A percentile compares a stretch with the other conserved stretches of the same genome.
phyloP scores from a whole-genome alignment of 148 eudicot species.

The Chenopodium formosanum region DNA sequence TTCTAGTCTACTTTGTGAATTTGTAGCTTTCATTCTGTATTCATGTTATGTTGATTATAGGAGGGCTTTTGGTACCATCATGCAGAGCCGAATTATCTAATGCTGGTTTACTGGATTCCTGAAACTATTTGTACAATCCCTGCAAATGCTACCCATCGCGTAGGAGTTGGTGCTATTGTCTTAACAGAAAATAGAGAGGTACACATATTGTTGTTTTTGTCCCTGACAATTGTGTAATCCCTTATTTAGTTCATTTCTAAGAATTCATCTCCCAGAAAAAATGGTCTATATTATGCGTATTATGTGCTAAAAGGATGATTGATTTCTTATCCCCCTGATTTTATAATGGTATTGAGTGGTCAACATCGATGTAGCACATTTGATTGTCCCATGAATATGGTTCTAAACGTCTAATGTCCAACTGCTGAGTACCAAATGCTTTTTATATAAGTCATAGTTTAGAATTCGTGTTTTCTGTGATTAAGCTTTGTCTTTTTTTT shows the following conservation, averaged over 20 bases:
- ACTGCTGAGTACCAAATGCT: background rate
- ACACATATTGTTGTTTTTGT: background rate
- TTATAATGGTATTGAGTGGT: too few species aligned
- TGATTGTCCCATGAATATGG: background rate
- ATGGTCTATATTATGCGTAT: background rate
- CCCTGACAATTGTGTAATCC: background rate
- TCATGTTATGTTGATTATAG: slow-evolving; percentile 43
- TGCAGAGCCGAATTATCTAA: slow-evolving; percentile 74
- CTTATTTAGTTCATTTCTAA: background rate
- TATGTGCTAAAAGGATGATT: background rate
- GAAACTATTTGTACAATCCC: slow-evolving; percentile 60
- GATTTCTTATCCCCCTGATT: too few species aligned
- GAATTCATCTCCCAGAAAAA: background rate
- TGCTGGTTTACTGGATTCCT: slow-evolving; percentile 85
- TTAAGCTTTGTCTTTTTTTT: slow-evolving; percentile 7
- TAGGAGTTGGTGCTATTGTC: slow-evolving; percentile 71
- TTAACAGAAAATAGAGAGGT: slow-evolving; percentile 76
- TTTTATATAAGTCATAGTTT: background rate
- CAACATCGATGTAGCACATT: background rate
- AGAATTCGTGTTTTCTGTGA: background rate
- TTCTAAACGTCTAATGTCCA: background rate
- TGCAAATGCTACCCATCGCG: slow-evolving; percentile 77
- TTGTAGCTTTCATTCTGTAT: slow-evolving; percentile 18
- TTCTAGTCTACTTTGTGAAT: background rate
- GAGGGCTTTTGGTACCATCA: slow-evolving; percentile 88